Conservation (phyloP, 306 rosid species). For the Mimosa pudica region DNA sequence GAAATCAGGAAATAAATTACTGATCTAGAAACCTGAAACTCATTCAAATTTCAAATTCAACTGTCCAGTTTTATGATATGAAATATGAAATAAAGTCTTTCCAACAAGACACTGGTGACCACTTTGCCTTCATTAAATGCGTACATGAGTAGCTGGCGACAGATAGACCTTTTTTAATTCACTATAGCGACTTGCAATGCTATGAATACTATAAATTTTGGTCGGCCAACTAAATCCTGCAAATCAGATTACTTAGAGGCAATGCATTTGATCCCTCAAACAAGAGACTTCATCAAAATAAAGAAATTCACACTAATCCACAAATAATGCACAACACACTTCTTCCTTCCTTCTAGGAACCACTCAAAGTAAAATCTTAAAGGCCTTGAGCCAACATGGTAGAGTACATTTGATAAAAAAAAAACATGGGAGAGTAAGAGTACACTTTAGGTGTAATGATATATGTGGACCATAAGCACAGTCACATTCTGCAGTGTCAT, state of each 20-base stretch:
- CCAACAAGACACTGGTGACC: neutral
- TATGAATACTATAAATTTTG: neutral
- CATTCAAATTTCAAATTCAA: neutral
- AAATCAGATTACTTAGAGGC: neutral
- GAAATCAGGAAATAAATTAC: neutral
- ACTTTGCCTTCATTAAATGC: neutral
- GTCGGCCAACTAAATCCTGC: constrained; percentile 9
- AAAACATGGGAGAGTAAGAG: too few species aligned
- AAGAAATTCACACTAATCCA: neutral
- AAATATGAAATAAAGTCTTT: neutral
- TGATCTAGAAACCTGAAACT: neutral
- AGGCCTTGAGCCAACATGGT: neutral
- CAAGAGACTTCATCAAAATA: neutral
- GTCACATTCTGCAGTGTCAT: neutral
- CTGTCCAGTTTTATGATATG: neutral
- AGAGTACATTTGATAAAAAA: neutral
- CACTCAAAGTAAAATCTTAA: neutral
- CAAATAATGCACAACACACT: neutral
- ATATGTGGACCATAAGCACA: neutral
- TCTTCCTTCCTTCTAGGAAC: neutral
- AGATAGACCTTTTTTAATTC: constrained; percentile 2
- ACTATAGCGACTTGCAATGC: neutral
- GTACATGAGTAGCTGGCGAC: neutral
- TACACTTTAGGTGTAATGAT: neutral
- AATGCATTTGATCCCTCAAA: neutral